Base-by-base conservation (phyloP, 1,284 basidiomycete genomes). In the Waitea zeae region DNA sequence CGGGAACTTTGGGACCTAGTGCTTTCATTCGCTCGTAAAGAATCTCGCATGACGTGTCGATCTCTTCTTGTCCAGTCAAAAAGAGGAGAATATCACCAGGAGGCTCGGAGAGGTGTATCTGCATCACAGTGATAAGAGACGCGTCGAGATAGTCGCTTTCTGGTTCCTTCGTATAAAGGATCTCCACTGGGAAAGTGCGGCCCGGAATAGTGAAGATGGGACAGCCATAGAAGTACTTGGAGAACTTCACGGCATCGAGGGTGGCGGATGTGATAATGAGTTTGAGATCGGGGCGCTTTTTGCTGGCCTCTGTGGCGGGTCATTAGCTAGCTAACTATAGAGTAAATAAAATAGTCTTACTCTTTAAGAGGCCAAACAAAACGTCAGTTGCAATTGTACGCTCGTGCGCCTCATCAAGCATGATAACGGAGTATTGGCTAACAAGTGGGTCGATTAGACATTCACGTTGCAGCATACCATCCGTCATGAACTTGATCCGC, bases 191-290 rank as follows among this genome's bases (percentile, higher is more conserved):
- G 59, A 86, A 97, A n/a, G 92, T 92, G 46, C 92, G 79, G 44
- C 95, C 95, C 11, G 95, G 93, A 44, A 98, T 98, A n/a, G 93
- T 96, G 66, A 98, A 97, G 58, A 98, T 97, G 9, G 93, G 92
- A 56, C 92, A 97, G 14, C 83, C 87, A 53, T 80, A 95, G 65
- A 98, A 99, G 67, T 97, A 98, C 47, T 87, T 89, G 5, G 92
- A 92, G 57, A 98, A 98, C 62, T 98, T 98, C 52, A 95, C 92
- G 30, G 95, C 93, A 48, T 99, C 93, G n/a, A 99, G 65, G 1
- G 95, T 99, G 1, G 95, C 95, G 0, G 93, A 97, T 0, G 93
- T 98, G 41, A 97, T 92, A 44, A 98, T 98, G 29, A 98, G 67
- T 52, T 97, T 98, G 42, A 99, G 70, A 51, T 98, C 95, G 2